Evolutionary conservation across 2,329 filamentous ascomycete species (phyloP), one percentile per base, ranked within the genome.

Genomic region (Diaporthe sp.): DNA sequence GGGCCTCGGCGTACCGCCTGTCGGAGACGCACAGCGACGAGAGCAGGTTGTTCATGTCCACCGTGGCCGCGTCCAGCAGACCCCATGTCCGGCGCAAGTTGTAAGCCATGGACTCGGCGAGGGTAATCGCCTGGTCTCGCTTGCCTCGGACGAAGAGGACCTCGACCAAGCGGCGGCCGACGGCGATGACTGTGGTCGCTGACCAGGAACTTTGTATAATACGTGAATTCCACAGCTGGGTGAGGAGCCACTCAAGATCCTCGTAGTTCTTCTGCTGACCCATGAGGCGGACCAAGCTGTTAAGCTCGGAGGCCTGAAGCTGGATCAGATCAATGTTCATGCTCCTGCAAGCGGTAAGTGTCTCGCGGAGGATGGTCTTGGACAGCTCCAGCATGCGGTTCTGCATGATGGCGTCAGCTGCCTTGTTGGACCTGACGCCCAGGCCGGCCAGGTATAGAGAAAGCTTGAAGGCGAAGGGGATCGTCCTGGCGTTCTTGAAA

Each of bases 381-480:
- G 74, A 75, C 53, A 75, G 72, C 53, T 74, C 74, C 72, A 75
- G 72, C 74, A 75, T 63, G 69, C 74, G 74, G 68, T 30, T 53
- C 55, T 75, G 74, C 61, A 74, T 70, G 72, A 42, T 53, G 61
- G 68, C 69, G 47, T 79, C 78, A 19, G 72, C 71, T 17, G 75
- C 75, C 63, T 77, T 78, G 73, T 80, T 82, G 44, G 78, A 78
- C 70, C 79, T 81, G 51, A 79, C 75, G 7, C 74, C 74, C 9
- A 75, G 69, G 25, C 74, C 74, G 50, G 74, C 74, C 37, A 75
- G 72, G 61, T 75, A 75, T 17, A 75, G 68, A 15, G 74, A 75
- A 56, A 75, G 47, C 72, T 75, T 75, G 74, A 75, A 75, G 44
- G 74, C 72, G 68, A 74, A 75, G 47, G 74, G 68, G 58, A 75